Evolutionary conservation across 148 eudicot species (phyloP), one percentile per base, ranked within the genome.

Genomic region (Mesembryanthemum crystallinum): DNA sequence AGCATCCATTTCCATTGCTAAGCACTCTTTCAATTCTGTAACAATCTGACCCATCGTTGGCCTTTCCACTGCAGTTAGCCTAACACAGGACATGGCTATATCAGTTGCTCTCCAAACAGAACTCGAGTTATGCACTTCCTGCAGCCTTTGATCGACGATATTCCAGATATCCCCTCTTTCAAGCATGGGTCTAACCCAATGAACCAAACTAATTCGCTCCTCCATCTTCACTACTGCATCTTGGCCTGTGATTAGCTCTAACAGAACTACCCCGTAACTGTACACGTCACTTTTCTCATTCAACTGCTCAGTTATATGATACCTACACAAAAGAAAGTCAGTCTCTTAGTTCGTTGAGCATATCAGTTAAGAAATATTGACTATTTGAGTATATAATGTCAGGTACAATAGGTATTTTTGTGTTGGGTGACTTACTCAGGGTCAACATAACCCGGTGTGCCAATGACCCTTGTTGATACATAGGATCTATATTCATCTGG

Each of bases 281-380:
- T 85, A 83, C 4, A 83, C 76, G n/a, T 83, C 88, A 30, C 82
- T 71, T 76, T 80, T 80, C 47, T 78, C 86, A 0, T 75, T 74
- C 71, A 80, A 15, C 37, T 54, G 76, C 5, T 24, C 18, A n/a
- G 79, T 78, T n/a, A 39, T 4, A 23, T 62, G 60, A 30, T 84
- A 84, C 67, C 87, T 84, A 18, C 14, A 33, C 17, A 63, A 14
- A 24, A 21, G 6, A 0, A 45, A 47, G 30, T 30, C n/a, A 4
- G 12, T 52, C 3, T 45, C 11, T 1, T 45, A 10, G 49, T 12
- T 0, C 69, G 10, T 0, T 33, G 35, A 37, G 32, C 0, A 17
- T 10, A 0, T n/a, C n/a, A n/a, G n/a, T n/a, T n/a, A n/a, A n/a
- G n/a, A n/a, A n/a, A n/a, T n/a, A n/a, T n/a, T n/a, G n/a, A n/a